Conservation (phyloP, 108 stramenopile species). For the Nitzschia palea region DNA sequence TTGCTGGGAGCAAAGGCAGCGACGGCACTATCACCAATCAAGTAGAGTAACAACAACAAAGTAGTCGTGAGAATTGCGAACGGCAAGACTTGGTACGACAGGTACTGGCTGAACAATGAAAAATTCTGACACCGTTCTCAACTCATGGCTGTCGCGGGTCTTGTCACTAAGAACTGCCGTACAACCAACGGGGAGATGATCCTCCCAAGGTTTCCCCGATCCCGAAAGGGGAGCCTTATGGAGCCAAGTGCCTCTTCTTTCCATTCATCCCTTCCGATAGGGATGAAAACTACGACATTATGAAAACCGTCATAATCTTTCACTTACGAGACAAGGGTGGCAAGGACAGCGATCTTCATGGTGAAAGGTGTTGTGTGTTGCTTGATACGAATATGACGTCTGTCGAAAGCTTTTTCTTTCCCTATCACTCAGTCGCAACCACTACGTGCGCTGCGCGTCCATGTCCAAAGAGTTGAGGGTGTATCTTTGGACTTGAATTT, state of each 20-base stretch:
- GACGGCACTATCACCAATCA: constrained; percentile 53
- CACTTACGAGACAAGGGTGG: constrained; percentile 86
- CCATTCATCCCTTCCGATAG: not conserved
- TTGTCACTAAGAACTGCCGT: too few relatives aligned
- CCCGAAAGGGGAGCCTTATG: too few relatives aligned
- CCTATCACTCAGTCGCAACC: not conserved
- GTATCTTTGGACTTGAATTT: constrained; percentile 18
- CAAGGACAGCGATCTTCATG: constrained; percentile 86
- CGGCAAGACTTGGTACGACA: too few relatives aligned
- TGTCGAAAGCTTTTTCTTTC: not conserved
- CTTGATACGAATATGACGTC: constrained; percentile 17
- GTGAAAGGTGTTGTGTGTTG: constrained; percentile 16
- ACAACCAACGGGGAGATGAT: too few relatives aligned
- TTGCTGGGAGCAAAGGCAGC: constrained; percentile 69
- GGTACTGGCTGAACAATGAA: too few relatives aligned
- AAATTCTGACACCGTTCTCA: too few relatives aligned
- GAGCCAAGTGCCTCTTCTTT: too few relatives aligned
- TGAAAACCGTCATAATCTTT: not conserved
- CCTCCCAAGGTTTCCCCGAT: too few relatives aligned
- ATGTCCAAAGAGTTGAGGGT: constrained; percentile 12
- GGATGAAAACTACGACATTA: not conserved
- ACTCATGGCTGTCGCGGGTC: too few relatives aligned
- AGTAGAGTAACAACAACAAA: not conserved
- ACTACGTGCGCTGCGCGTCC: not conserved
- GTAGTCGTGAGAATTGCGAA: too few relatives aligned